Evolutionary conservation across 257 asterid species (phyloP), one percentile per base, ranked within the genome.

Genomic region (Fraxinus americana): DNA sequence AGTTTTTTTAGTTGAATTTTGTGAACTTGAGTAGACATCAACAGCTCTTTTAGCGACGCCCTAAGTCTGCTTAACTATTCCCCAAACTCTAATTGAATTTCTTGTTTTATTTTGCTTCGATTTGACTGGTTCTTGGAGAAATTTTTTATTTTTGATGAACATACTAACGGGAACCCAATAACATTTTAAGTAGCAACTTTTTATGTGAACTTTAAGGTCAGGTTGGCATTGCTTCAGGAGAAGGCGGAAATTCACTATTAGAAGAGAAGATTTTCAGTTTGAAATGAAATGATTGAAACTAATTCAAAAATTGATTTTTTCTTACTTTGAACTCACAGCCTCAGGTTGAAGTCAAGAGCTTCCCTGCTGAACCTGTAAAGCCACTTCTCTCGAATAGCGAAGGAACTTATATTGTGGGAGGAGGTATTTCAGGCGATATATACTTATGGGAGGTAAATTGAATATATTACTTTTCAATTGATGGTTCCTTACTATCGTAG

Each of bases 401-500:
- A 75, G 97, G 97, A 77, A 90, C 93, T 75, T 90, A 89, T 73
- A 86, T 96, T 38, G 95, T 89, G 0, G 98, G 97, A 43, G 99
- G 99, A 30, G 91, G 97, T 79, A 81, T 89, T 54, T 91, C 97
- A 2, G 98, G 99, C 43, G 83, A 91, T 74, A 86, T 94, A 71
- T 96, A 88, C 78, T 78, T 94, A 77, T 96, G 99, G 99, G 97
- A 96, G 97, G 98, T 96, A 80, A 83, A 72, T 82, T 67, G 4
- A 0, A 39, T 70, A 27, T 71, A 57, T 41, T 39, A 10, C 52
- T 66, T 80, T 73, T 23, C 16, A 25, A 50, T 35, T 38, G 29
- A 0, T 41, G 14, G 11, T 32, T 11, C 17, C 57, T 70, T 39
- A 63, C 27, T 57, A 43, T 77, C 54, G 71, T 65, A 66, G 70